phyloP scores from a whole-genome alignment of 805 yeast species.

The Wickerhamiella occidentalis region DNA sequence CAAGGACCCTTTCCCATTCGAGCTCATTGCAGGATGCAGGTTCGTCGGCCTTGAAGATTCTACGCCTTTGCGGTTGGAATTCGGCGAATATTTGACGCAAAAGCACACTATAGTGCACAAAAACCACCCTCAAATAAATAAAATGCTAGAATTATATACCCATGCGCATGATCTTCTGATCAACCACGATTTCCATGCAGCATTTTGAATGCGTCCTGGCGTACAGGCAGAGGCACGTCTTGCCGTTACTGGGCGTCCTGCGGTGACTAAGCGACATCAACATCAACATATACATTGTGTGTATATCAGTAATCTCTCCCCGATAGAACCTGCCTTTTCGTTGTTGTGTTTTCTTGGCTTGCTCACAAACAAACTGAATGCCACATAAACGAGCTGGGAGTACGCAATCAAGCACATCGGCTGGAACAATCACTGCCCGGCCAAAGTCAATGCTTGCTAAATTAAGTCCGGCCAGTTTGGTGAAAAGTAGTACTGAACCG shows the following conservation, averaged over 20 bases:
- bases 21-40: neutral
- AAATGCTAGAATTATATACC: no score
- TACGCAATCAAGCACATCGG: neutral
- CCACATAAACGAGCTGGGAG: conserved; percentile 3
- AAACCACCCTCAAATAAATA: no score
- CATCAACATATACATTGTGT: neutral
- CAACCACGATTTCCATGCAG: neutral
- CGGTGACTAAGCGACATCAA: neutral
- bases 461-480: neutral
- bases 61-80: no score
- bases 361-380: neutral
- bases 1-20: neutral
- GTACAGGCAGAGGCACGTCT: conserved; percentile 1
- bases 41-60: neutral
- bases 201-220: neutral
- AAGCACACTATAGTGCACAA: no score
- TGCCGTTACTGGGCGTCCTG: neutral
- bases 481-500: neutral
- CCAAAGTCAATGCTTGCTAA: conserved; percentile 5
- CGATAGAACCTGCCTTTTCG: neutral
- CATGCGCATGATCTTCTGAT: neutral
- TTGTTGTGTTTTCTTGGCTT: neutral
- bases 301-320: neutral
- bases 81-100: no score
- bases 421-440: neutral